These are phyloP conservation scores for Cyclotella atomus DNA, from an alignment of 108 stramenopile genomes.

Conservation along the genomic window DNA sequence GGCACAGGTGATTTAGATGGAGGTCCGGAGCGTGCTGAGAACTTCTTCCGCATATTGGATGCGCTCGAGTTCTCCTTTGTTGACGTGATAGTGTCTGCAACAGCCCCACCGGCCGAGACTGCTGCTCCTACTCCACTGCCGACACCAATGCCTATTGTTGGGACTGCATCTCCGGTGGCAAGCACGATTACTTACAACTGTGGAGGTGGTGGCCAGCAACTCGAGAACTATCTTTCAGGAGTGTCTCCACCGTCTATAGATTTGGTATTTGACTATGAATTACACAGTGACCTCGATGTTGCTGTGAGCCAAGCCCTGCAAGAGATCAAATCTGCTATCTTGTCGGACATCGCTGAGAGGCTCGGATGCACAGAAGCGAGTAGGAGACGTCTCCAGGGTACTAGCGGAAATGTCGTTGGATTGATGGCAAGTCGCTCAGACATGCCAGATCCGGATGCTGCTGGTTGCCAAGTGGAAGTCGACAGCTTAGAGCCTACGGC, in stretches of 20 bases:
- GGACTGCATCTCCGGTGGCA: not conserved
- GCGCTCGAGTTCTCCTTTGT: constrained; percentile 41
- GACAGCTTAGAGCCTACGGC: constrained; percentile 18
- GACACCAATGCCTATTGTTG: not conserved
- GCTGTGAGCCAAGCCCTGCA: constrained; percentile 32
- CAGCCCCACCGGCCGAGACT: not conserved
- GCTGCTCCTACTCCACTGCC: constrained; percentile 8
- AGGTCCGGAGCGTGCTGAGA: constrained; percentile 66
- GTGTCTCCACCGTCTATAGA: constrained; percentile 21
- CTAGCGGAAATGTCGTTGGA: constrained; percentile 23
- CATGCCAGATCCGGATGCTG: constrained; percentile 35
- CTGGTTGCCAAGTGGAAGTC: constrained; percentile 40
- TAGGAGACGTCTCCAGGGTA: constrained; percentile 14
- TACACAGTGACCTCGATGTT: constrained; percentile 35
- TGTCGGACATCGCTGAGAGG: constrained; percentile 35
- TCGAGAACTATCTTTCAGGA: not conserved
- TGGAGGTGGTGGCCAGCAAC: not conserved
- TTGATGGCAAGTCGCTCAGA: constrained; percentile 23
- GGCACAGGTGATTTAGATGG: constrained; percentile 54
- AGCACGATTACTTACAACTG: constrained; percentile 7
- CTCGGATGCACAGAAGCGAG: constrained; percentile 27
- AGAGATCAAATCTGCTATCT: constrained; percentile 34
- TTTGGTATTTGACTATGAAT: constrained; percentile 43
- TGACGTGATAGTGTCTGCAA: constrained; percentile 8
- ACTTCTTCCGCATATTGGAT: constrained; percentile 61